Conservation (phyloP, 345 rosid genomes). For the Gossypioides kirkii region DNA sequence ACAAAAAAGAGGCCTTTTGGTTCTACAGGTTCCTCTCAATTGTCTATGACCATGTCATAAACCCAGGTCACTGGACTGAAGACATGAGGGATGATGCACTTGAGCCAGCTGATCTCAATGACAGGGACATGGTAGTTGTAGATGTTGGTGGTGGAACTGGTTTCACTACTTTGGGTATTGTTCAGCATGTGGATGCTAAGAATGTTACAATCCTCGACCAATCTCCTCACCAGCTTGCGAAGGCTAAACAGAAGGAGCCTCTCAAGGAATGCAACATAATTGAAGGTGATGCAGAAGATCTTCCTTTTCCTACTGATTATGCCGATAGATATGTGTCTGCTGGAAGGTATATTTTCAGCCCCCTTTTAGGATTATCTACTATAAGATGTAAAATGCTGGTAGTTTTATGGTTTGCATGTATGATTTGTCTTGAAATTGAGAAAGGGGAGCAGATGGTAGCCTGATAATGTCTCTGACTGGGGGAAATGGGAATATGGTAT, state of each 20-base stretch:
- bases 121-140: conserved; percentile 68
- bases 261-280: conserved; percentile 85
- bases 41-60: neutral
- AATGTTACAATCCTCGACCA: conserved; percentile 94
- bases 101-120: conserved; percentile 84
- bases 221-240: conserved; percentile 97
- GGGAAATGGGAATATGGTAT: neutral
- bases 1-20: conserved; percentile 91
- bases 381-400: neutral
- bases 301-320: conserved; percentile 77
- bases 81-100: conserved; percentile 24
- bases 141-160: conserved; percentile 99
- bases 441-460: neutral
- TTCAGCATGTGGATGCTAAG: conserved; percentile 87
- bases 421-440: neutral
- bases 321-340: conserved; percentile 96
- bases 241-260: conserved; percentile 91
- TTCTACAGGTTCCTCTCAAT: conserved; percentile 2
- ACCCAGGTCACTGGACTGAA: neutral
- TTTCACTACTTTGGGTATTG: conserved; percentile 90
- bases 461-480: conserved; percentile 16
- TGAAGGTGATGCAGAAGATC: conserved; percentile 96
- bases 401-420: neutral
- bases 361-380: neutral
- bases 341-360: conserved; percentile 54